A percentile compares a stretch with the other conserved stretches of the same genome.
phyloP scores from a whole-genome alignment of 768 basidiomycete species.

The Mycena indigotica region DNA sequence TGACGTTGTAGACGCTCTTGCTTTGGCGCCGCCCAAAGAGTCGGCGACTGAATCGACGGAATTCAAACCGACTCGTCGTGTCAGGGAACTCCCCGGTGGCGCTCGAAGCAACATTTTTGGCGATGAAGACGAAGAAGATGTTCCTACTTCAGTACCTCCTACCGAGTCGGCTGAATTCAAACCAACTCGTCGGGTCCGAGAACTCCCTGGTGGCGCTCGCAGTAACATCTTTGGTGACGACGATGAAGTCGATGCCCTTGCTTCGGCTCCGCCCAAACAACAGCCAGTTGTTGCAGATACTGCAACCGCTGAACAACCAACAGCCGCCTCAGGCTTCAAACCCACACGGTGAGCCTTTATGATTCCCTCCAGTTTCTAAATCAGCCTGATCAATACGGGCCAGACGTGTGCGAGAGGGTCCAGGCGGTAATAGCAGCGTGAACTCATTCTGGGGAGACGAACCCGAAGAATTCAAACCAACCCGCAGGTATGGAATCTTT shows the following conservation, averaged over 20 bases:
- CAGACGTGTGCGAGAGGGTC: constrained; percentile 48
- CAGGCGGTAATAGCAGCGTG: constrained; percentile 48
- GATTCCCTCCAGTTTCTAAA: not conserved
- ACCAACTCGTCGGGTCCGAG: constrained; percentile 38
- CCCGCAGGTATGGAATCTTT: constrained; percentile 58
- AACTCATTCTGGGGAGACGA: constrained; percentile 52
- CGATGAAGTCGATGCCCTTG: constrained; percentile 58
- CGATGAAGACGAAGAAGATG: constrained; percentile 46
- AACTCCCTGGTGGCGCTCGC: constrained; percentile 54
- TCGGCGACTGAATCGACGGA: not conserved
- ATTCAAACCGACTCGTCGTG: constrained; percentile 22
- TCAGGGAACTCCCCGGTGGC: constrained; percentile 57
- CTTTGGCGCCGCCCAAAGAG: constrained; percentile 51
- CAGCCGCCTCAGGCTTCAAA: not conserved
- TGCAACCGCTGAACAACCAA: not conserved
- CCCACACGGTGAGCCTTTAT: not conserved
- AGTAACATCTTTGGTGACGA: constrained; percentile 52
- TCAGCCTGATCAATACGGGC: not conserved
- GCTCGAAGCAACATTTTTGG: constrained; percentile 55
- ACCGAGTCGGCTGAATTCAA: constrained; percentile 3
- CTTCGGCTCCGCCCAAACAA: constrained; percentile 51
- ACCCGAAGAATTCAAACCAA: constrained; percentile 61
- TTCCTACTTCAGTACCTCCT: not conserved
- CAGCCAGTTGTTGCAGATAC: not conserved
- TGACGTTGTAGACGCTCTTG: constrained; percentile 58